phyloP scores from a whole-genome alignment of 495 filamentous ascomycete genomes.

The Acidomyces sp. region DNA sequence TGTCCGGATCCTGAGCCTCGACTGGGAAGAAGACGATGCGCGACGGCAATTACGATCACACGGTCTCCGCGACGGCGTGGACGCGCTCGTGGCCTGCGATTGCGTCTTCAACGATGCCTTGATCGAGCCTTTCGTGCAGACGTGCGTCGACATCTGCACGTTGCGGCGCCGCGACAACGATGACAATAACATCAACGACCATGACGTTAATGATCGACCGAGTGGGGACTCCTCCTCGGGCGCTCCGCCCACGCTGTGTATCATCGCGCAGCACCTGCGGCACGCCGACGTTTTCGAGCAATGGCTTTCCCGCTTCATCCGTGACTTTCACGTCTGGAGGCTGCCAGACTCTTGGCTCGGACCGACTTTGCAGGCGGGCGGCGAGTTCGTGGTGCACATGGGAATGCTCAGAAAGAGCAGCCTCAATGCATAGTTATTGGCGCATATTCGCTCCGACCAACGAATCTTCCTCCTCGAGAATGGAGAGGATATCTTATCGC shows the following conservation, averaged over 20 bases:
- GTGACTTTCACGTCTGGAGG: conserved; percentile 59
- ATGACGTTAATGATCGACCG: too few species aligned
- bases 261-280: conserved; percentile 78
- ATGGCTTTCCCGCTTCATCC: conserved; percentile 58
- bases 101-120: conserved; percentile 40
- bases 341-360: conserved; percentile 50
- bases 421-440: too few species aligned
- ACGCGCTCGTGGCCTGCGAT: conserved; percentile 33
- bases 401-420: too few species aligned
- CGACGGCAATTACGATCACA: neutral
- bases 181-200: neutral
- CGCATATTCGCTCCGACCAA: too few species aligned
- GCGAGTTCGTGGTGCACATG: conserved; percentile 52
- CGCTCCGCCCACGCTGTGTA: conserved; percentile 43
- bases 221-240: too few species aligned
- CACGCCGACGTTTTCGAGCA: conserved; percentile 70
- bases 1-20: conserved; percentile 42
- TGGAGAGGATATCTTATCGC: too few species aligned
- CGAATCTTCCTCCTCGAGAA: too few species aligned
- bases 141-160: conserved; percentile 65
- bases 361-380: conserved; percentile 41
- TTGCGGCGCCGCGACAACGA: conserved; percentile 31
- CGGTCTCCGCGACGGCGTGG: conserved; percentile 23
- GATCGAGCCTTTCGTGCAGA: conserved; percentile 66
- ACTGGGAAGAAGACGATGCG: conserved; percentile 48